Evolutionary conservation across 2,329 filamentous ascomycete genomes (phyloP).

Genomic region (Zymoseptoria ardabiliae): DNA sequence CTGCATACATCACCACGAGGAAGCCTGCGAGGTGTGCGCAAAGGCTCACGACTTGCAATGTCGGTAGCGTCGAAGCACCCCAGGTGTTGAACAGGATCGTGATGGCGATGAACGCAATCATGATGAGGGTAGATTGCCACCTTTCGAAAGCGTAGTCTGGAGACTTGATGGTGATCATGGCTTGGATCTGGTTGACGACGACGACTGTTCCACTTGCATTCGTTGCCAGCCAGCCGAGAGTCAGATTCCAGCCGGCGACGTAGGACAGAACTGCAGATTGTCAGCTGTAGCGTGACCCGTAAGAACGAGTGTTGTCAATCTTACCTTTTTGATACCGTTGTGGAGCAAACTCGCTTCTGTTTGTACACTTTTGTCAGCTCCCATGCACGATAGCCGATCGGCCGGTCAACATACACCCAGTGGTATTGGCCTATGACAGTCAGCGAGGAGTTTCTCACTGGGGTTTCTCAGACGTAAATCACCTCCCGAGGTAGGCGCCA

Average conservation of each 20-base stretch:
- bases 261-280: slow-evolving; percentile 9
- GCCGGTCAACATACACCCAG: no score
- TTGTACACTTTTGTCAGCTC: no score
- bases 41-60: slow-evolving; percentile 17
- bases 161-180: slow-evolving; percentile 5
- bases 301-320: no score
- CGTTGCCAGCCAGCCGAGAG: slow-evolving; percentile 9
- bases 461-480: no score
- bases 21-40: slow-evolving; percentile 11
- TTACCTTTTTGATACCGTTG: slow-evolving; percentile 11
- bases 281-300: no score
- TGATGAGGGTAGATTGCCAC: slow-evolving; percentile 17
- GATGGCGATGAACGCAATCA: slow-evolving; percentile 9
- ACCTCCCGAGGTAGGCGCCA: slow-evolving; percentile 27
- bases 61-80: slow-evolving; percentile 14
- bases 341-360: slow-evolving; percentile 22
- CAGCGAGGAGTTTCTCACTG: no score
- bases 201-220: slow-evolving; percentile 3
- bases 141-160: slow-evolving; percentile 5
- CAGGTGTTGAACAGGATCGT: slow-evolving; percentile 19
- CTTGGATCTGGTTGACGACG: slow-evolving; percentile 7
- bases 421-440: slow-evolving; percentile 1
- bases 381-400: no score
- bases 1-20: not conserved
- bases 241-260: slow-evolving; percentile 14